A percentile compares a stretch with the other conserved stretches of the same genome.
Conservation (phyloP, 768 basidiomycete genomes). For the Psilocybe sp. region DNA sequence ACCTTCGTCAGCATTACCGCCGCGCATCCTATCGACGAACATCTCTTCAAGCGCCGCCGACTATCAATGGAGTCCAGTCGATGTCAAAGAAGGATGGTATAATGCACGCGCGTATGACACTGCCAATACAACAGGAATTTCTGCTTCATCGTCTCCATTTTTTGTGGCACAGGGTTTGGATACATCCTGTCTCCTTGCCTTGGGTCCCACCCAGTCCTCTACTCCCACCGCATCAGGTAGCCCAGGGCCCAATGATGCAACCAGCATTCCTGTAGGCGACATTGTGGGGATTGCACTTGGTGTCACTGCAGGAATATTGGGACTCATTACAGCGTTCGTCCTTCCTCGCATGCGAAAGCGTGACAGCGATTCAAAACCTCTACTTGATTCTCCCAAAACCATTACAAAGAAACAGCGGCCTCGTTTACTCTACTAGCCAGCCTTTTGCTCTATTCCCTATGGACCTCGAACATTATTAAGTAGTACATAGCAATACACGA, state of each 20-base stretch:
- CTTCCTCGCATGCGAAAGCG: slow-evolving; percentile 24
- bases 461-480: slow-evolving; percentile 2
- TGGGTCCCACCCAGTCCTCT: neutral
- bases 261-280: slow-evolving; percentile 12
- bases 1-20: slow-evolving; percentile 6
- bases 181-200: slow-evolving; percentile 16
- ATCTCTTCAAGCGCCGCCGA: slow-evolving; percentile 17
- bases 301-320: slow-evolving; percentile 12
- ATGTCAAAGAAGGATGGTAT: slow-evolving; percentile 33
- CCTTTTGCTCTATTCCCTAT: slow-evolving; percentile 1
- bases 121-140: slow-evolving; percentile 9
- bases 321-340: slow-evolving; percentile 18
- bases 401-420: too few species aligned
- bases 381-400: too few species aligned
- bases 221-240: neutral
- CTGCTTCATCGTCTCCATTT: slow-evolving; percentile 25
- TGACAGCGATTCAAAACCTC: slow-evolving; percentile 12
- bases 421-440: too few species aligned
- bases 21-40: slow-evolving; percentile 22
- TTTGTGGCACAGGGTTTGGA: slow-evolving; percentile 23
- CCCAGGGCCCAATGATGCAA: neutral
- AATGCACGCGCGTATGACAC: slow-evolving; percentile 23
- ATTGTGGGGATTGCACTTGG: slow-evolving; percentile 21
- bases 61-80: slow-evolving; percentile 27
- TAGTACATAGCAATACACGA: slow-evolving; percentile 10